Evolutionary conservation across 306 rosid genomes (phyloP).

Genomic region (Fagus sylvatica): DNA sequence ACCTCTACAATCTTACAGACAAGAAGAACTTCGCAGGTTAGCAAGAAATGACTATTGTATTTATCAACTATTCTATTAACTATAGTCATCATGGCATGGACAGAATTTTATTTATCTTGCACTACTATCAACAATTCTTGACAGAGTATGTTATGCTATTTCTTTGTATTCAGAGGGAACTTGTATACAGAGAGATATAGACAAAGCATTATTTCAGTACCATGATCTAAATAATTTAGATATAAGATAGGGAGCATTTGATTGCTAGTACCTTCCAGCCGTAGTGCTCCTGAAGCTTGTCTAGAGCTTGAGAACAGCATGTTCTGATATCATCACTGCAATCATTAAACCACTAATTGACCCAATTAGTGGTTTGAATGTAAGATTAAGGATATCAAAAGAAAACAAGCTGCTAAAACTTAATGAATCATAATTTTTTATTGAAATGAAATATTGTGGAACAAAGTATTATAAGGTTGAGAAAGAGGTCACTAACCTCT

Average conservation of each 20-base stretch:
- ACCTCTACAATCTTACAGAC: conserved; percentile 66
- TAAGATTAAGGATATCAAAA: conserved; percentile 34
- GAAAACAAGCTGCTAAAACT: conserved; percentile 10
- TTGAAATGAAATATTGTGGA: background rate
- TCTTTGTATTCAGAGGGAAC: background rate
- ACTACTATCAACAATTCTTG: background rate
- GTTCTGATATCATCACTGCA: conserved; percentile 73
- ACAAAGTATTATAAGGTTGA: background rate
- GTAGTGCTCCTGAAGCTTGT: conserved; percentile 60
- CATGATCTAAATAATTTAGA: conserved; percentile 12
- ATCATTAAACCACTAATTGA: conserved; percentile 94
- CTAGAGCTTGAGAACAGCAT: conserved; percentile 67
- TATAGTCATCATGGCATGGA: background rate
- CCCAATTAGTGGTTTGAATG: conserved; percentile 54
- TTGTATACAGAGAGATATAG: background rate
- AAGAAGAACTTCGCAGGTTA: conserved; percentile 24
- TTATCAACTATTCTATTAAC: background rate
- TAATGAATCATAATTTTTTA: conserved; percentile 3
- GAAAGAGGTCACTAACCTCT: conserved; percentile 49
- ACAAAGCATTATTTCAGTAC: background rate
- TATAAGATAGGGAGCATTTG: background rate
- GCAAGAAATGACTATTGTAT: background rate
- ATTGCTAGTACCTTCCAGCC: conserved; percentile 71
- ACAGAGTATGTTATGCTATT: background rate
- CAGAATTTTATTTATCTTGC: background rate